Conservation (phyloP, 345 rosid species). For the Moricandia moricandioides region DNA sequence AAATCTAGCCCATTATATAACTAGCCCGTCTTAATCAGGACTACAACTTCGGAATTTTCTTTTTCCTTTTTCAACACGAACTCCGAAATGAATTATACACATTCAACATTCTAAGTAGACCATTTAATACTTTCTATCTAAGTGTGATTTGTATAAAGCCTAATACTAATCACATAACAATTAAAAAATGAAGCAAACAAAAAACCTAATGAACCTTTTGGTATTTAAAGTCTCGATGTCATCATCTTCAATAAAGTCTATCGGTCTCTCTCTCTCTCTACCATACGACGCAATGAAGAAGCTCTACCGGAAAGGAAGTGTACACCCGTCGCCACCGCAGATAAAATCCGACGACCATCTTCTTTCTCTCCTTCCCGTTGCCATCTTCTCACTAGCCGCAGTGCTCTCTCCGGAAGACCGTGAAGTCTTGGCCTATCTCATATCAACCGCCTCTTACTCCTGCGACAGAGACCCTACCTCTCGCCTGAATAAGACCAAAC, state of each 20-base stretch:
- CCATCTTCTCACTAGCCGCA: conserved; percentile 62
- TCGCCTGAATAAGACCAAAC: conserved; percentile 10
- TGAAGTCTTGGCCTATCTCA: conserved; percentile 60
- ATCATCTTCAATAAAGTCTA: not conserved
- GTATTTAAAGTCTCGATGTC: conserved; percentile 26
- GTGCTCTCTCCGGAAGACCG: conserved; percentile 65
- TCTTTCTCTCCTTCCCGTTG: conserved; percentile 62
- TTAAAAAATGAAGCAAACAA: not conserved
- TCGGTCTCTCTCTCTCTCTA: conserved; percentile 16
- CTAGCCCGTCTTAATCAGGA: not conserved
- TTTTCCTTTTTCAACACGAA: no score
- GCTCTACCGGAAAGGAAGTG: conserved; percentile 66
- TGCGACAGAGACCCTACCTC: conserved; percentile 25
- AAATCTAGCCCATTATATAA: not conserved
- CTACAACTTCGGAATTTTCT: no score
- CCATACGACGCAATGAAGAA: conserved; percentile 55
- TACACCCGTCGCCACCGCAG: conserved; percentile 71
- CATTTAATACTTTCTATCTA: not conserved
- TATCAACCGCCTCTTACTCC: conserved; percentile 47
- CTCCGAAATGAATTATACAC: not conserved
- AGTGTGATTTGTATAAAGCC: not conserved
- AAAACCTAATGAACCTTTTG: conserved; percentile 8
- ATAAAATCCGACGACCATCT: conserved; percentile 50
- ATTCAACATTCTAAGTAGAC: not conserved
- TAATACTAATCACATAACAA: not conserved